Evolutionary conservation across 2,329 filamentous ascomycete species (phyloP).

Genomic region (Aspergillus fumigatiaffinis): DNA sequence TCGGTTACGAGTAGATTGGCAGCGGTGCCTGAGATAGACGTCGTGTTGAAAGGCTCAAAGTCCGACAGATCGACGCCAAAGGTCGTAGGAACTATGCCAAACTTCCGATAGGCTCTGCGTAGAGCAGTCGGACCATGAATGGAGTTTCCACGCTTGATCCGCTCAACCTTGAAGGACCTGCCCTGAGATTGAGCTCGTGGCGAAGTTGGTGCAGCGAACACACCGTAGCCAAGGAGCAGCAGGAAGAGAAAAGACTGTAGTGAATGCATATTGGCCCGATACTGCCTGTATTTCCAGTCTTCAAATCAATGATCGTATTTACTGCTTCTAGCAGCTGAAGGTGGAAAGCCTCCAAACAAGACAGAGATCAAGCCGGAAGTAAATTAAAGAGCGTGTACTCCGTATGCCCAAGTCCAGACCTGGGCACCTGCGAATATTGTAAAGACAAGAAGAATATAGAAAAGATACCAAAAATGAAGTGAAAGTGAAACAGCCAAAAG

Average conservation of each 20-base stretch:
- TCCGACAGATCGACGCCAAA: conserved; percentile 36
- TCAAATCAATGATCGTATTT: not conserved
- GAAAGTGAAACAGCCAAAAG: conserved; percentile 13
- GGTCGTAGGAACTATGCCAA: conserved; percentile 50
- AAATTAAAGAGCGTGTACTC: conserved; percentile 11
- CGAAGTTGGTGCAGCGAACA: conserved; percentile 31
- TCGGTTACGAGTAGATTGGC: conserved; percentile 20
- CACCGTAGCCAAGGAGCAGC: conserved; percentile 30
- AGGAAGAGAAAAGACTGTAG: conserved; percentile 24
- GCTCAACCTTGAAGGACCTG: conserved; percentile 58
- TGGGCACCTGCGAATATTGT: conserved; percentile 7
- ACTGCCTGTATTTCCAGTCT: not conserved
- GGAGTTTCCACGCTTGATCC: conserved; percentile 52
- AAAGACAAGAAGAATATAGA: conserved; percentile 12
- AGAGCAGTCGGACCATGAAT: conserved; percentile 60
- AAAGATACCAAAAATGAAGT: conserved; percentile 6
- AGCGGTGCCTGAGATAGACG: conserved; percentile 3
- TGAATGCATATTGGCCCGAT: conserved; percentile 3
- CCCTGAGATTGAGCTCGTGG: conserved; percentile 20
- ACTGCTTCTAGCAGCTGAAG: not conserved
- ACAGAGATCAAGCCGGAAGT: not conserved
- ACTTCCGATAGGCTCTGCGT: conserved; percentile 66
- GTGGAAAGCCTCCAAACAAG: not conserved
- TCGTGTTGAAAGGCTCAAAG: conserved; percentile 26
- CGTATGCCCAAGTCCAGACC: conserved; percentile 19